Evolutionary conservation across 108 stramenopile genomes (phyloP).

Genomic region (Nitzschia palea): DNA sequence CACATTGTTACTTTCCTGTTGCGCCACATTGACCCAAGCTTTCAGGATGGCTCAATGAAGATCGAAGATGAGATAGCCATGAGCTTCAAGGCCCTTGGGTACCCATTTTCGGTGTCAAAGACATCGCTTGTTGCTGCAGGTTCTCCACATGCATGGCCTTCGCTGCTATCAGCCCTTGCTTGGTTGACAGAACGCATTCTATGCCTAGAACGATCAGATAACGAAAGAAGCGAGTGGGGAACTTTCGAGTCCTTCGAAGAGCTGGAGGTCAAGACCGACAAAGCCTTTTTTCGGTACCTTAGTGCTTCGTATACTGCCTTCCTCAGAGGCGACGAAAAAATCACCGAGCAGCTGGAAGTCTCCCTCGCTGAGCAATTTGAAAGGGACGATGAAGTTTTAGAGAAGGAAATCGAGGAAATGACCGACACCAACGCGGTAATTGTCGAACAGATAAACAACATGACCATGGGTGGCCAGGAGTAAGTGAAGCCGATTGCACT

Average conservation of each 20-base stretch:
- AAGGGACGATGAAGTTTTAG: constrained; percentile 56
- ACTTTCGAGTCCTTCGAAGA: constrained; percentile 60
- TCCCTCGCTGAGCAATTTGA: constrained; percentile 76
- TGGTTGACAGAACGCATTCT: constrained; percentile 92
- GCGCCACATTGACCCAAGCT: constrained; percentile 83
- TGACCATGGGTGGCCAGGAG: constrained; percentile 57
- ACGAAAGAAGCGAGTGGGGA: constrained; percentile 21
- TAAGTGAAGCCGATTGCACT: constrained; percentile 50
- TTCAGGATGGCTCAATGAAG: constrained; percentile 69
- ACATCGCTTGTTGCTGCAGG: constrained; percentile 96
- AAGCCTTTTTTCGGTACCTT: constrained; percentile 85
- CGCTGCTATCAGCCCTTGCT: constrained; percentile 90
- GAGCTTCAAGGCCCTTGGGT: constrained; percentile 90
- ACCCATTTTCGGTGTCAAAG: constrained; percentile 91
- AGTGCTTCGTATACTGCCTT: constrained; percentile 81
- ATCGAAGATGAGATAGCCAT: constrained; percentile 95
- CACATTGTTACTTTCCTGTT: constrained; percentile 95
- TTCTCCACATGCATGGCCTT: constrained; percentile 98
- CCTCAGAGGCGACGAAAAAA: constrained; percentile 82
- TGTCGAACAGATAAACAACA: constrained; percentile 54
- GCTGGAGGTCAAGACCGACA: constrained; percentile 54
- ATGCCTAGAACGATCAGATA: constrained; percentile 35
- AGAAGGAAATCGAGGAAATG: constrained; percentile 65
- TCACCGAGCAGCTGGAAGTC: constrained; percentile 61
- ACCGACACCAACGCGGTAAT: constrained; percentile 64